Percentiles rank a stretch among this genome's conserved stretches.
Evolutionary conservation across 495 filamentous ascomycete species (phyloP).

Genomic region (Lophiostoma macrostomum): DNA sequence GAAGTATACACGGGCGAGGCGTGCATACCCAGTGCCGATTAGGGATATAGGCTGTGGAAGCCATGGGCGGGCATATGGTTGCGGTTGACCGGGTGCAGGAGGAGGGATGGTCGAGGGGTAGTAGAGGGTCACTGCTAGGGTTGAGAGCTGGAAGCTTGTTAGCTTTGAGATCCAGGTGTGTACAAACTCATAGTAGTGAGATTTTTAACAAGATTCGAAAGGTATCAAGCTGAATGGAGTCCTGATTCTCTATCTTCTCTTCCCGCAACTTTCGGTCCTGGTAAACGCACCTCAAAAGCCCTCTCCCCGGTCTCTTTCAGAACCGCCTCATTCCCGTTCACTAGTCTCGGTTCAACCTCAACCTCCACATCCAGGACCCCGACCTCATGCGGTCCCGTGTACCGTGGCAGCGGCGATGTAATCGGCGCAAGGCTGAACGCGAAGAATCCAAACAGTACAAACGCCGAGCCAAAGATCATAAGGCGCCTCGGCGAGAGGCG

Average conservation of each 20-base stretch:
- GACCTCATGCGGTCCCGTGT: slow-evolving; percentile 21
- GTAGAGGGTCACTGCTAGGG: slow-evolving; percentile 30
- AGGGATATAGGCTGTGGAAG: slow-evolving; percentile 49
- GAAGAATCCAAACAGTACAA: slow-evolving; percentile 11
- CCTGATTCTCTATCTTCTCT: no score
- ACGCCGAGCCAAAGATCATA: slow-evolving; percentile 10
- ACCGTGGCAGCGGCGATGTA: slow-evolving; percentile 8
- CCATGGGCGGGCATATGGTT: slow-evolving; percentile 44
- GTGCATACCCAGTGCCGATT: slow-evolving; percentile 46
- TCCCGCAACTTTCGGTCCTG: no score
- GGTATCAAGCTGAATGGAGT: background rate
- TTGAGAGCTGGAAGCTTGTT: slow-evolving; percentile 12
- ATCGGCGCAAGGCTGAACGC: slow-evolving; percentile 15
- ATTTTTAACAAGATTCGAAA: background rate
- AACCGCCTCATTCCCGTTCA: slow-evolving; percentile 29
- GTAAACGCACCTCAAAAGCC: slow-evolving; percentile 25
- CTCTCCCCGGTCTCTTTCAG: slow-evolving; percentile 26
- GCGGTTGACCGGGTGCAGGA: background rate
- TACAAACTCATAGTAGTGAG: no score
- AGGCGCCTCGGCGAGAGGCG: background rate
- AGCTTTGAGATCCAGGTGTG: no score
- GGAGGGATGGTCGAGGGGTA: slow-evolving; percentile 15
- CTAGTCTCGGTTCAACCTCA: slow-evolving; percentile 20
- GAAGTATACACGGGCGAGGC: slow-evolving; percentile 39
- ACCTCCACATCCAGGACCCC: slow-evolving; percentile 26